Conservation (phyloP, 495 filamentous ascomycete genomes). For the Umbilicaria muhlenbergii region DNA sequence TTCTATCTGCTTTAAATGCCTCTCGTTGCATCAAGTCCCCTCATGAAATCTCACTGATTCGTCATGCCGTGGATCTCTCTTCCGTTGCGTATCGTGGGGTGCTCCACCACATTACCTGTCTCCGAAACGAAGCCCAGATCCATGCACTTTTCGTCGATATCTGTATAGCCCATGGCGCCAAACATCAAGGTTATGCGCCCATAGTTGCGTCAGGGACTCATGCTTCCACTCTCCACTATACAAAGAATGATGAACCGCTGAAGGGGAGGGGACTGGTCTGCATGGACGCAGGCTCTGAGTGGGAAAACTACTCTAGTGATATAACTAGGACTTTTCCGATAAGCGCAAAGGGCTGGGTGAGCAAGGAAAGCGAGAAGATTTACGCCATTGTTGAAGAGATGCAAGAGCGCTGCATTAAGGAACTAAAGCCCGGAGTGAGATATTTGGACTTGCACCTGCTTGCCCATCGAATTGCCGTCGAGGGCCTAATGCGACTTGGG, state of each 20-base stretch:
- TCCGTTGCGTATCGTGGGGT: conserved; percentile 59
- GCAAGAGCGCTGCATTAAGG: conserved; percentile 60
- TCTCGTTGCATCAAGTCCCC: conserved; percentile 66
- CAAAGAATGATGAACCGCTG: conserved; percentile 56
- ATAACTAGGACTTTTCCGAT: conserved; percentile 86
- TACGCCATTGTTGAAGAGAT: conserved; percentile 80
- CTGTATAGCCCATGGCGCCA: conserved; percentile 60
- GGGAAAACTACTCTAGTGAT: conserved; percentile 66
- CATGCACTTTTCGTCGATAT: conserved; percentile 59
- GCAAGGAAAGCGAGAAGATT: conserved; percentile 52
- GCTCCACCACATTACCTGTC: conserved; percentile 45
- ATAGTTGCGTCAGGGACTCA: conserved; percentile 67
- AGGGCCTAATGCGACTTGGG: conserved; percentile 59
- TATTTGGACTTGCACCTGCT: conserved; percentile 75
- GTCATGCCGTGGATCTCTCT: conserved; percentile 70
- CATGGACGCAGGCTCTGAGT: conserved; percentile 75
- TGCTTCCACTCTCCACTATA: conserved; percentile 79
- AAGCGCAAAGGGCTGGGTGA: conserved; percentile 46
- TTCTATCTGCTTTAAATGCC: conserved; percentile 47
- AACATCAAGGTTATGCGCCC: conserved; percentile 68
- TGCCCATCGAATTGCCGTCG: conserved; percentile 70
- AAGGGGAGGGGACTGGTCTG: conserved; percentile 50
- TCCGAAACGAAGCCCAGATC: conserved; percentile 67
- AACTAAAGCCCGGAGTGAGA: conserved; percentile 56
- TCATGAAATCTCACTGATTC: conserved; percentile 71